Evolutionary conservation across 768 basidiomycete genomes (phyloP).

Genomic region (Psilocybe azurescens): DNA sequence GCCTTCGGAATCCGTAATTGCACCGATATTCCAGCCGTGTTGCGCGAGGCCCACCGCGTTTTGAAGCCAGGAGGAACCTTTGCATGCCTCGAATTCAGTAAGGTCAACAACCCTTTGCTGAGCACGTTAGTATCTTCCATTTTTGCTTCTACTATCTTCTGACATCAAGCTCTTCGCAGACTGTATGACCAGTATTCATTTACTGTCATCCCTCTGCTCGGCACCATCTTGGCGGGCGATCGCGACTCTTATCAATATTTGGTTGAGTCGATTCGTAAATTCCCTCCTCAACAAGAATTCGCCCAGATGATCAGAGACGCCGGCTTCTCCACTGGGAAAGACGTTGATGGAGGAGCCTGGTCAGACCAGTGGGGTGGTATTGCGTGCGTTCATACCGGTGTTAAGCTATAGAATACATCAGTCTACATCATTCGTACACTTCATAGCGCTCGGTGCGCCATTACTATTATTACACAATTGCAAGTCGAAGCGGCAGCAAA

Average conservation of each 20-base stretch:
- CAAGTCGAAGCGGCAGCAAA: background rate
- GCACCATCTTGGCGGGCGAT: conserved; percentile 96
- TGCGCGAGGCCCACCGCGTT: conserved; percentile 90
- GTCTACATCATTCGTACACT: background rate
- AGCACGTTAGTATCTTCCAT: conserved; percentile 65
- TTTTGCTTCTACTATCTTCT: background rate
- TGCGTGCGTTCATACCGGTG: conserved; percentile 83
- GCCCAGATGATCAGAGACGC: conserved; percentile 87
- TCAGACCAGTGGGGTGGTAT: conserved; percentile 87
- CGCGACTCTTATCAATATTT: conserved; percentile 96
- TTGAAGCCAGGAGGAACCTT: conserved; percentile 96
- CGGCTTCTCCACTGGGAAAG: conserved; percentile 76
- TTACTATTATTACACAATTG: background rate
- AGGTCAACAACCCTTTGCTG: conserved; percentile 86
- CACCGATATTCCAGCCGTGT: conserved; percentile 87
- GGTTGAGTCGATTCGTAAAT: conserved; percentile 95
- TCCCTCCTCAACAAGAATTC: conserved; percentile 89
- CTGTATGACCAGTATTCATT: conserved; percentile 96
- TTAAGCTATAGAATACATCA: conserved; percentile 61
- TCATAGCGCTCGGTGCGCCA: background rate
- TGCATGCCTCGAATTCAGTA: conserved; percentile 96
- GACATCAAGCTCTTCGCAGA: conserved; percentile 44
- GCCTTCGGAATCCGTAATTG: conserved; percentile 98
- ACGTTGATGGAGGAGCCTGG: conserved; percentile 86
- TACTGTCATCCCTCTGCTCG: conserved; percentile 90